phyloP scores from a whole-genome alignment of 73 alveolate species.

The Paramecium caudatum region DNA sequence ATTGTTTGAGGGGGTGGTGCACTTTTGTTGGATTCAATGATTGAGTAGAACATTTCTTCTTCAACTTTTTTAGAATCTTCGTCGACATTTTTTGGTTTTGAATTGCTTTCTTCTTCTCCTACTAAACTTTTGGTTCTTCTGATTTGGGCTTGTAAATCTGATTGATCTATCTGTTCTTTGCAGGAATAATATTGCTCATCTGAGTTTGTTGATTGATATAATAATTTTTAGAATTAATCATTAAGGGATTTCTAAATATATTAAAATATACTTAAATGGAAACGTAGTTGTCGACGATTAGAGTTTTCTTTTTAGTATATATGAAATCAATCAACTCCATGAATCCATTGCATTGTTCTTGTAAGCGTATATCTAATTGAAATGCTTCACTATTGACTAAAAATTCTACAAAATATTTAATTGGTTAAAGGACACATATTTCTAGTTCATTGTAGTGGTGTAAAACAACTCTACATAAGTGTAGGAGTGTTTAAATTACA shows the following conservation, averaged over 20 bases:
- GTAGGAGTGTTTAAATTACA: background rate
- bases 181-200: conserved; percentile 55
- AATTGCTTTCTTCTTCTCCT: conserved; percentile 53
- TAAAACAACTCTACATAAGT: background rate
- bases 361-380: background rate
- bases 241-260: conserved; percentile 22
- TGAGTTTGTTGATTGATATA: background rate
- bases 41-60: conserved; percentile 58
- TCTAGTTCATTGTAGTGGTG: background rate
- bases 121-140: conserved; percentile 9
- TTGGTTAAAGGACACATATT: conserved; percentile 37
- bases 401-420: background rate
- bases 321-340: background rate
- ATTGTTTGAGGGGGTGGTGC: too few species aligned
- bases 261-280: background rate
- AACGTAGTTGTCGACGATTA: background rate
- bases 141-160: background rate
- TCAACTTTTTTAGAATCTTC: background rate
- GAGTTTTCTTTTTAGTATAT: background rate
- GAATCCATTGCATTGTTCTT: background rate
- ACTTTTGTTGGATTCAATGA: too few species aligned
- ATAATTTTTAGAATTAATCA: background rate
- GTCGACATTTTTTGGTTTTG: background rate
- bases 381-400: background rate
- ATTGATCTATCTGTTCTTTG: background rate